Evolutionary conservation across 1,139 yeast species (phyloP), one percentile per base, ranked within the genome.

Genomic region (Candida pseudoviswanathii): DNA sequence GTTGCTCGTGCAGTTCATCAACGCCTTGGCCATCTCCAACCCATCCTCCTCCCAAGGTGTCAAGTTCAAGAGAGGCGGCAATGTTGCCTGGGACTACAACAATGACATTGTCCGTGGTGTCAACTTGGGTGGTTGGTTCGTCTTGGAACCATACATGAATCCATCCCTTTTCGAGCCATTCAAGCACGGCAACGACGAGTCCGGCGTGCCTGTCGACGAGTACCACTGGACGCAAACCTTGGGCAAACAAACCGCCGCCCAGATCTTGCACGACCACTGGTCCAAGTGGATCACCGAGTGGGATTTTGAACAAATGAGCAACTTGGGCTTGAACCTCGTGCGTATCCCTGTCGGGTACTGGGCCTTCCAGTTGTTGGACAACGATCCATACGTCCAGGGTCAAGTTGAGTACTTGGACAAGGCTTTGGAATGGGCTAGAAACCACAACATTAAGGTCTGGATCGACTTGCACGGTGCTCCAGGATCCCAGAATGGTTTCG

Each of bases 401-500:
- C 97, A 91, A 70, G 82, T 77, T 48, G 64, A 68, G 16, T 89
- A 86, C 65, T 72, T 92, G 53, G 91, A 88, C 59, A 72, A 77
- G 58, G 96, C 97, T 7, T 72, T 92, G 46, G 77, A 68, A 25
- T 92, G 97, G 97, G 83, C 89, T 45, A 69, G 81, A 49, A 71
- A 75, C 22, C 61, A 84, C 58, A 80, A 78, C 44, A 66, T 92
- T 58, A 84, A 86, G 64, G 96, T 82, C 24, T 90, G 97, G 97
- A 78, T 92, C 48, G 99, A 92, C 67, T 73, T 92, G 59, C 99
- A 92, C 66, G 98, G 98, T 51, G 95, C 90, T 29, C 95, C 97
- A 44, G 98, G 97, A n/a, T 88, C 96, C 22, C 98, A 92, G 70
- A 92, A 92, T 65, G 97, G 98, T 22, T 92, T 92, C 65, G 99